phyloP scores from a whole-genome alignment of 129 eudicot species.

The Escallonia rubra region DNA sequence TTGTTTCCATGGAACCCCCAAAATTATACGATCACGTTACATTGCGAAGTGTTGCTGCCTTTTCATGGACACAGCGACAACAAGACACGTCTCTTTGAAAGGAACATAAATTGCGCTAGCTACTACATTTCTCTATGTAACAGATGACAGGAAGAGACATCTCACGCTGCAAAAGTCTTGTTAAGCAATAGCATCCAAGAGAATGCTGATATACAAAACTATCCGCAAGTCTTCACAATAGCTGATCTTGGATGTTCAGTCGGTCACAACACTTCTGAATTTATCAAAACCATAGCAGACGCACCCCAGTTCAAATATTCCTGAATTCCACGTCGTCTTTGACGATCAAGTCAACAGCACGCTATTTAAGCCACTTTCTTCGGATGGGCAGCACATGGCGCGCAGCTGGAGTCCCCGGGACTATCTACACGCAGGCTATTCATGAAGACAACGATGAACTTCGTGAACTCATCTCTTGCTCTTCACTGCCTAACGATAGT shows the following conservation, averaged over 20 bases:
- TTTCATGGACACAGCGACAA: too few relatives aligned
- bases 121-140: too few relatives aligned
- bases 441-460: conserved; percentile 14
- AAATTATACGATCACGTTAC: too few relatives aligned
- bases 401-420: conserved; percentile 19
- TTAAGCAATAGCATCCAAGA: not conserved
- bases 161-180: not conserved
- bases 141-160: not conserved
- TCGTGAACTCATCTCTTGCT: conserved; percentile 18
- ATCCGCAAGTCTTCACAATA: conserved; percentile 2
- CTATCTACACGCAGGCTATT: conserved; percentile 14
- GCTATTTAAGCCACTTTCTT: conserved; percentile 15
- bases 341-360: not conserved
- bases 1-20: too few relatives aligned
- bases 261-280: conserved; percentile 17
- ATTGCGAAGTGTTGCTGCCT: too few relatives aligned
- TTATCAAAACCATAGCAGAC: not conserved
- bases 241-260: conserved; percentile 23
- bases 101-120: too few relatives aligned
- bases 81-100: too few relatives aligned
- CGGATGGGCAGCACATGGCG: conserved; percentile 2
- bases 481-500: conserved; percentile 15
- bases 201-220: not conserved
- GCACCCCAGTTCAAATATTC: conserved; percentile 1
- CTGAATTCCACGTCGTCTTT: conserved; percentile 1